These are phyloP conservation scores for Kodamaea sp. DNA, from an alignment of 1,139 yeast species.

Conservation along the genomic window DNA sequence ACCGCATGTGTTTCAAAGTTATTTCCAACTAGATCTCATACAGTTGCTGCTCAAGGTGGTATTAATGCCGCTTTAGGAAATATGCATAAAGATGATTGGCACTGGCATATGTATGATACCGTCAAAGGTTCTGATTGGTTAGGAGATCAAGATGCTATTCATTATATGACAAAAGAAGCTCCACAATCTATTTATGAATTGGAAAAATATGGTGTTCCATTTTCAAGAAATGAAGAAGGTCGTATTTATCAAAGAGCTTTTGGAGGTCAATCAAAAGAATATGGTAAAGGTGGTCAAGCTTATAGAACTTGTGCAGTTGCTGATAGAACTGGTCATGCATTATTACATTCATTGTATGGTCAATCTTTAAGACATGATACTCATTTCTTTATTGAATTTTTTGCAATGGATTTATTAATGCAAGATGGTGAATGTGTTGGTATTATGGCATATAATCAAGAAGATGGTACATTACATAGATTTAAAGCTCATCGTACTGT, in stretches of 20 bases:
- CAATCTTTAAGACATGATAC: conserved; percentile 94
- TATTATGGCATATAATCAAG: conserved; percentile 94
- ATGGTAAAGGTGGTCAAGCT: conserved; percentile 97
- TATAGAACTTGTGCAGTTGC: conserved; percentile 99
- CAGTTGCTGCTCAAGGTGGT: conserved; percentile 99
- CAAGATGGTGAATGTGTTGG: conserved; percentile 95
- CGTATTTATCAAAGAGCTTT: conserved; percentile 96
- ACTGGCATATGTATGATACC: conserved; percentile 99
- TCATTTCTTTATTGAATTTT: conserved; percentile 93
- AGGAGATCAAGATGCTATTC: conserved; percentile 98
- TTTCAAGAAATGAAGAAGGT: conserved; percentile 94
- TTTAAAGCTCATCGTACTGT: conserved; percentile 94
- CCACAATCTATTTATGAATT: conserved; percentile 91
- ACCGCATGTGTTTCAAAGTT: conserved; percentile 95
- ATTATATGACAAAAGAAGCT: conserved; percentile 97
- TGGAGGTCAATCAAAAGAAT: conserved; percentile 94
- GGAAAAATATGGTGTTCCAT: conserved; percentile 96
- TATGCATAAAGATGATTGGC: conserved; percentile 97
- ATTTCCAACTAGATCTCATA: conserved; percentile 96
- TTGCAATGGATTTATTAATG: conserved; percentile 89
- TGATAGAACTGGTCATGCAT: conserved; percentile 96
- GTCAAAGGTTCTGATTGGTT: conserved; percentile 99
- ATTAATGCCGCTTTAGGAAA: conserved; percentile 95
- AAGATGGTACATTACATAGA: conserved; percentile 95
- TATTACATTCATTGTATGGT: conserved; percentile 90